Conservation (phyloP, 192 early-diverging fungal genomes). For the Podila horticola region DNA sequence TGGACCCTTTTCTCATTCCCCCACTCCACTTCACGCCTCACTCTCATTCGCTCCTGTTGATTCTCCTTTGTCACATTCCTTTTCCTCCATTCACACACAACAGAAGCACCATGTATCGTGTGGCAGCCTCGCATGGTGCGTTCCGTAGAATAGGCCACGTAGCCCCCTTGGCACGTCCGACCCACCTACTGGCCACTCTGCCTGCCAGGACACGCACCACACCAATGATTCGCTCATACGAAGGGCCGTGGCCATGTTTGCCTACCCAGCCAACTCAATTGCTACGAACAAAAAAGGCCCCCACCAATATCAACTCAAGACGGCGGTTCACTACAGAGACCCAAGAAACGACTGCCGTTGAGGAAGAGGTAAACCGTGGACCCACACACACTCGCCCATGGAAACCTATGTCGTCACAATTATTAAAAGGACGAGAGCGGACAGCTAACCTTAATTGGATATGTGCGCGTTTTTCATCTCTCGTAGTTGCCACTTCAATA, state of each 20-base stretch:
- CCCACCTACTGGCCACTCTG: neutral
- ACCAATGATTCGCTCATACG: neutral
- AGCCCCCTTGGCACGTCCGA: neutral
- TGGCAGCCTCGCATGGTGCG: conserved; percentile 39
- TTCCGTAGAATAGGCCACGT: neutral
- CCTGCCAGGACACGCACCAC: neutral
- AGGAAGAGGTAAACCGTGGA: conserved; percentile 22
- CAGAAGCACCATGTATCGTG: conserved; percentile 36
- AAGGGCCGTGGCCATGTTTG: neutral
- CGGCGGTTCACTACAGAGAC: conserved; percentile 18
- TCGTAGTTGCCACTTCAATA: conserved; percentile 22
- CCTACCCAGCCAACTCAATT: neutral
- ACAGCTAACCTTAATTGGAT: conserved; percentile 7
- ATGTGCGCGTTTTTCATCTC: neutral
- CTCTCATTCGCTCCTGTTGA: neutral
- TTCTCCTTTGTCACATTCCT: neutral
- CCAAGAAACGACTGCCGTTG: neutral
- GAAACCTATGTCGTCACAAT: conserved; percentile 1
- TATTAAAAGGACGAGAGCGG: neutral
- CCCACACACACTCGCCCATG: neutral
- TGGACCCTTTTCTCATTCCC: neutral
- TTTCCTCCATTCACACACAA: neutral
- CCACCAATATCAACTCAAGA: neutral
- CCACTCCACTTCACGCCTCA: neutral
- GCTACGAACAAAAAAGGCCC: conserved; percentile 7